These are phyloP conservation scores for Flaveria brownii DNA, from an alignment of 129 eudicot species.

Conservation along the genomic window DNA sequence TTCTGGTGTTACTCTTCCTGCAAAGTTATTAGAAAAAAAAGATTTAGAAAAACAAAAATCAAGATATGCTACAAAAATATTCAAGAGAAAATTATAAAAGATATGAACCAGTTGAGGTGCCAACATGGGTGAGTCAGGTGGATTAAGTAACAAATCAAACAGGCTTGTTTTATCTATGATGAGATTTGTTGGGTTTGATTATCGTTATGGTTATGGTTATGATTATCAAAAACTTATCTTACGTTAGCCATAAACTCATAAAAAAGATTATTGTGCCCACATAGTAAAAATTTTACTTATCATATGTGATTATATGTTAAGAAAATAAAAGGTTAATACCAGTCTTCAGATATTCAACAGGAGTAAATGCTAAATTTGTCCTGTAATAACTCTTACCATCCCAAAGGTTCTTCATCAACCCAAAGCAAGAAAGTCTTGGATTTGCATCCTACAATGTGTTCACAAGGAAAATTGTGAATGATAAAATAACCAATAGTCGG, in stretches of 20 bases:
- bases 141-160: background rate
- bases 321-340: slow-evolving; percentile 41
- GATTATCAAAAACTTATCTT: background rate
- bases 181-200: too few species aligned
- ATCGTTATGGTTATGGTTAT: too few species aligned
- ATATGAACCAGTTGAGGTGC: background rate
- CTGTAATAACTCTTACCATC: slow-evolving; percentile 86
- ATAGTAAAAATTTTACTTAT: background rate
- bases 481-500: background rate
- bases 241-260: background rate
- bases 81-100: background rate
- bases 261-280: background rate
- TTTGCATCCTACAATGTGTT: slow-evolving; percentile 59
- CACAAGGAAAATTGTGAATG: background rate
- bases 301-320: background rate
- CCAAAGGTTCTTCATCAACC: slow-evolving; percentile 86
- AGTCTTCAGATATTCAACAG: slow-evolving; percentile 78
- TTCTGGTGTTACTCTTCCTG: slow-evolving; percentile 41
- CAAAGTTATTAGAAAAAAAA: slow-evolving; percentile 8
- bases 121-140: background rate
- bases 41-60: background rate
- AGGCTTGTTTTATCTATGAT: background rate
- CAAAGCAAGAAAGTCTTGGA: slow-evolving; percentile 89
- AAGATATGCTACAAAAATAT: background rate
- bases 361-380: slow-evolving; percentile 85